Conservation (phyloP, 805 yeast species). For the Zygotorulaspora chibaensis region DNA sequence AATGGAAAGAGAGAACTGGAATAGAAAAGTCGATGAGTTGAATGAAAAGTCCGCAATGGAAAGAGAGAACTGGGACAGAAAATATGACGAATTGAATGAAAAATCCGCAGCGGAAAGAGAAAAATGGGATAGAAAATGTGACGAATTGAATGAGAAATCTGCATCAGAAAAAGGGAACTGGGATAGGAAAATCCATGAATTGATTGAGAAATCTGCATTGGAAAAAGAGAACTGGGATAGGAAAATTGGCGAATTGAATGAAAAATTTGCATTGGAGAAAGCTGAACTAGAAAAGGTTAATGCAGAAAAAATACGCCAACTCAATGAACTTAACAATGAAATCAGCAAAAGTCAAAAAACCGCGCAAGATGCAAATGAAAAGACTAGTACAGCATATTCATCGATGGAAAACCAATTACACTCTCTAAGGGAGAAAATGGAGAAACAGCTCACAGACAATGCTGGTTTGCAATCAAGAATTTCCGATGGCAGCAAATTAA, state of each 20-base stretch:
- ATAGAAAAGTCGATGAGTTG: neutral
- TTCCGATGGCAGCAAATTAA: neutral
- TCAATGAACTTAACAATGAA: neutral
- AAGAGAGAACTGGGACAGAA: no score
- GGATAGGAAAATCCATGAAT: no score
- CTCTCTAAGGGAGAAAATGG: neutral
- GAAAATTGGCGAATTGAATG: conserved; percentile 3
- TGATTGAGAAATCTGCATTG: no score
- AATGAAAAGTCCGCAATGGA: conserved; percentile 3
- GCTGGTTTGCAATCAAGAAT: neutral
- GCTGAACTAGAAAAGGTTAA: conserved; percentile 4
- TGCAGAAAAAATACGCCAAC: conserved; percentile 5
- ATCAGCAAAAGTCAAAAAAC: neutral
- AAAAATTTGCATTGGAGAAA: conserved; percentile 6
- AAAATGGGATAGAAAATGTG: conserved; percentile 1
- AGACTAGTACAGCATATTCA: neutral
- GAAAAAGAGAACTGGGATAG: neutral
- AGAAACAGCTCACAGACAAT: neutral
- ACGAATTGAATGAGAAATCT: conserved; percentile 1
- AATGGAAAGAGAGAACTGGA: neutral
- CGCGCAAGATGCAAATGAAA: neutral
- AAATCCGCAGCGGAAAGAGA: conserved; percentile 5
- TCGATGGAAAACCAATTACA: neutral
- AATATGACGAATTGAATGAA: conserved; percentile 3
- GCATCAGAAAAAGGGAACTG: neutral